Conservation (phyloP, 2,329 filamentous ascomycete species). For the Penicillium sp. region DNA sequence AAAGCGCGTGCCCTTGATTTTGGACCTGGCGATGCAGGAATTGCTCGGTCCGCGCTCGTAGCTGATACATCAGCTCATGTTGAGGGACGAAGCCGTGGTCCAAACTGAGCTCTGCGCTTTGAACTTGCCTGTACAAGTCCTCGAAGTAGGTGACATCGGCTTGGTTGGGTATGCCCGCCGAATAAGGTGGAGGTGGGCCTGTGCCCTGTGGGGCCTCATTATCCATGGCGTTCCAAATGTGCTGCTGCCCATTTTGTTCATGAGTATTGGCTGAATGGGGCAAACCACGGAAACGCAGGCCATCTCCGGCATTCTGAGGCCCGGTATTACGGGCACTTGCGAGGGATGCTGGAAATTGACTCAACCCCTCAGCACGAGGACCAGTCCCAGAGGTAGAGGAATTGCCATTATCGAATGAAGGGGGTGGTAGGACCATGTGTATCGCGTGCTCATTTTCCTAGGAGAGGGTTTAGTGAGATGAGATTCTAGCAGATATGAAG, state of each 20-base stretch:
- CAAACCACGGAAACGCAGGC: slow-evolving; percentile 3
- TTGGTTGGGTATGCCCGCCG: neutral
- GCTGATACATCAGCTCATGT: neutral
- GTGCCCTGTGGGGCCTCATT: neutral
- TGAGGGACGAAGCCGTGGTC: slow-evolving; percentile 2
- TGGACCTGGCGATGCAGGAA: neutral
- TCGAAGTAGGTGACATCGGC: neutral
- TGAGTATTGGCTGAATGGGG: neutral
- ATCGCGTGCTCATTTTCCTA: slow-evolving; percentile 42
- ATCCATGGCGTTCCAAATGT: neutral
- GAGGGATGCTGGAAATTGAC: neutral
- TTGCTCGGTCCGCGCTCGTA: neutral
- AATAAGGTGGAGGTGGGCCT: too few species aligned
- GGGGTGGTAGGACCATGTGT: slow-evolving; percentile 52
- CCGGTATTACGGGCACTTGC: neutral
- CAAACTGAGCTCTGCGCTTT: neutral
- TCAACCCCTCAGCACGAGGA: neutral
- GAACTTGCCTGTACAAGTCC: neutral
- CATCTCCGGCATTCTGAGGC: neutral
- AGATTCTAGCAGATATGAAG: neutral
- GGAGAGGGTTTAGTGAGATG: slow-evolving; percentile 8
- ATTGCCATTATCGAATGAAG: neutral
- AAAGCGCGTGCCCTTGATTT: neutral
- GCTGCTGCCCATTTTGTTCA: neutral
- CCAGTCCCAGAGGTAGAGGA: neutral